Base-by-base conservation (phyloP, 768 basidiomycete genomes). In the Chalciporus chontae region DNA sequence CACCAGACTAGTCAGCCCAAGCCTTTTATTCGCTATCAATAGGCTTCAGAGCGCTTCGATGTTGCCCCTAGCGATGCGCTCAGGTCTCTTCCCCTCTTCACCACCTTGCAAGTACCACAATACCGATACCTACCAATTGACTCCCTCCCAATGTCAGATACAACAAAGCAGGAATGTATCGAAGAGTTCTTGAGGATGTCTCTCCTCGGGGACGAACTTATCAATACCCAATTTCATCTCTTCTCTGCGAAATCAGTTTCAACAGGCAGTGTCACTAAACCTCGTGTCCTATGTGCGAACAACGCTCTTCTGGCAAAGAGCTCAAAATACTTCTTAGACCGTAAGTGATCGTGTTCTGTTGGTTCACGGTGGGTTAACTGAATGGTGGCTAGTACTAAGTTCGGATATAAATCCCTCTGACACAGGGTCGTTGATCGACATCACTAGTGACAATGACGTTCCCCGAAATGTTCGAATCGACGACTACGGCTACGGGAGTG, bases 401-500 rank as follows among this genome's bases (percentile, higher is more conserved):
- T 47, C 54, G 0, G 56, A 55, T 11, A 23, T 27, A 4, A 56
- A 45, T 40, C 34, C 51, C 14, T 52, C 50, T 1, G 59, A 57
- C 15, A 5, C 47, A 5, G 15, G 5, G 34, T 55, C 53, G 9
- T 43, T 58, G 26, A 24, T 52, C 39, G 55, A 58, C 13, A 54
- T 68, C 29, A 43, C 38, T 17, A 50, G 40, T 8, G 47, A 45
- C 21, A 45, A 42, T 3, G 53, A 52, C 15, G 43, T 65, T 23
- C 51, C 52, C 8, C 41, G 17, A 13, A 8, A 43, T 24, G 32
- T 37, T 40, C 26, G 6, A 9, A 49, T 58, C 3, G 58, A 56
- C 6, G 64, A 65, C 8, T 67, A 69, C 43, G 69, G 58, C 8
- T 71, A 68, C 40, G 59, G 27, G 29, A 67, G 63, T 15, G 69